Evolutionary conservation across 2,329 filamentous ascomycete genomes (phyloP), one percentile per base, ranked within the genome.

Genomic region (Beauveria caledonica): DNA sequence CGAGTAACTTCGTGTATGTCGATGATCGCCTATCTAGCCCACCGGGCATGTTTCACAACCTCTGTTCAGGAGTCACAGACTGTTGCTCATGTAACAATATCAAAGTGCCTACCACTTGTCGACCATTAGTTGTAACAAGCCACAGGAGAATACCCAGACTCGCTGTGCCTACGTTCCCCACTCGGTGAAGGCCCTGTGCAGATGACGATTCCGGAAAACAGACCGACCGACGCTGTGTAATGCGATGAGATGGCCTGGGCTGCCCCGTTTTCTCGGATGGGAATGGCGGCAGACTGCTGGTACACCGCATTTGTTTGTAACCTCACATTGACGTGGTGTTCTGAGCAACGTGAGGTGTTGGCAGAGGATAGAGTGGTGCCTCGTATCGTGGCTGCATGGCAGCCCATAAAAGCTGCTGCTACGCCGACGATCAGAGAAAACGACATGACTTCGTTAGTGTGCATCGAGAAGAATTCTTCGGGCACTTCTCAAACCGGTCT

Each of bases 111-210:
- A 27, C n/a, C 19, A 33, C 27, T 45, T 45, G 58, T 21, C 42
- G 48, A 11, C 50, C 33, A 36, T 36, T 46, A 3, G 25, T 42
- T 48, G 27, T 48, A 29, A 27, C 50, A 60, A 40, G 29, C 42
- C 58, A 27, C 42, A 39, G 27, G 42, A 17, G 29, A 40, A 33
- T 23, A 40, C 13, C 17, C 15, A 52, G 15, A 39, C 53, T 57
- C 27, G 23, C n/a, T 29, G 29, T 27, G 46, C 36, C 58, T 54
- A 17, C 17, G 40, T 29, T 56, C 58, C 40, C 58, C 58, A 56
- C 58, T 60, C 58, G 58, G 58, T 56, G 58, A 60, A 50, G 25
- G 44, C 5, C 44, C 6, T n/a, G 33, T 60, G 58, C 45, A 60
- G 58, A 19, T 27, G 44, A 33, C n/a, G 51, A 45, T 25, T 27